phyloP scores from a whole-genome alignment of 139 green algal genomes.

The Astrephomene gubernaculifera region DNA sequence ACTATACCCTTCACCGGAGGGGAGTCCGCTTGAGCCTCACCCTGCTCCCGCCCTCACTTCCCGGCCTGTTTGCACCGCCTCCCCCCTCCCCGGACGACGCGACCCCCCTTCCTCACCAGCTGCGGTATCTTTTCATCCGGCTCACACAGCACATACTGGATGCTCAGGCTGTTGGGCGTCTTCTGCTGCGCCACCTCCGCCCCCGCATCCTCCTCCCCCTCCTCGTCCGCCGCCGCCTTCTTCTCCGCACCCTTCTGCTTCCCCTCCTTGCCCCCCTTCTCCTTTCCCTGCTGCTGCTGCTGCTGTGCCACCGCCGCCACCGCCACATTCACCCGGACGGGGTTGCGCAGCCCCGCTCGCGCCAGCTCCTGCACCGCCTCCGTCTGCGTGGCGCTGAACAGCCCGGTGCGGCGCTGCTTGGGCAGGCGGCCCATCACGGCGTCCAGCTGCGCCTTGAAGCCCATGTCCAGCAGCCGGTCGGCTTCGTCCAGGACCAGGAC shows the following conservation, averaged over 20 bases:
- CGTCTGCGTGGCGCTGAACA: slow-evolving; percentile 98
- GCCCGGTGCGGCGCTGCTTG: slow-evolving; percentile 87
- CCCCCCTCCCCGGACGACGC: neutral
- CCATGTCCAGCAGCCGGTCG: slow-evolving; percentile 96
- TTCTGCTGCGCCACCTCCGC: slow-evolving; percentile 52
- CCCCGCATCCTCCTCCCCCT: slow-evolving; percentile 16
- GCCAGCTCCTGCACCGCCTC: slow-evolving; percentile 80
- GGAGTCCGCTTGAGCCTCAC: too few relatives aligned
- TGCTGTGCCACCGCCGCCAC: slow-evolving; percentile 49
- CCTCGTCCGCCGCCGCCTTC: neutral
- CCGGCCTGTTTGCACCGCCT: neutral
- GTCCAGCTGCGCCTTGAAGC: slow-evolving; percentile 86
- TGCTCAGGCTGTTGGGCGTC: slow-evolving; percentile 78
- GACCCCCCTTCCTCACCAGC: slow-evolving; percentile 58
- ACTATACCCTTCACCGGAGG: too few relatives aligned
- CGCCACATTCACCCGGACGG: slow-evolving; percentile 80
- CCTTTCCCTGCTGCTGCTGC: neutral
- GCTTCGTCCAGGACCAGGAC: slow-evolving; percentile 97
- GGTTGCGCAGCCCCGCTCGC: slow-evolving; percentile 94
- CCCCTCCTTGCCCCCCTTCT: neutral
- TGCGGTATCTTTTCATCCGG: slow-evolving; percentile 80
- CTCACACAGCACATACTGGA: slow-evolving; percentile 75
- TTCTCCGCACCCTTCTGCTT: neutral
- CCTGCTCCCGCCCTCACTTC: neutral
- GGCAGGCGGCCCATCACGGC: slow-evolving; percentile 88